A percentile compares a stretch with the other conserved stretches of the same genome.
Conservation (phyloP, 129 eudicot genomes). For the Chrysanthemum lavandulifolium region DNA sequence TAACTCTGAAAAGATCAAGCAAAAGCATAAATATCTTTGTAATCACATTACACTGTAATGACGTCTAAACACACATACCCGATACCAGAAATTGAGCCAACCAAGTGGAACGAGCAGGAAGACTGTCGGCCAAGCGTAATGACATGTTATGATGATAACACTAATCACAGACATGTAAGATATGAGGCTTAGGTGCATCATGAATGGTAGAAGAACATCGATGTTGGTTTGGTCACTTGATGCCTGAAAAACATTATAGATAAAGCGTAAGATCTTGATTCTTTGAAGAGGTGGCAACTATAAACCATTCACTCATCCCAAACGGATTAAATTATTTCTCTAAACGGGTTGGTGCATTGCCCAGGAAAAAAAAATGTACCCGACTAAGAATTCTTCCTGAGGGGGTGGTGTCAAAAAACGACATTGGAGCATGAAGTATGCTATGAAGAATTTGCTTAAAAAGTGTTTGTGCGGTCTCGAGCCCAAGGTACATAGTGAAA, state of each 20-base stretch:
- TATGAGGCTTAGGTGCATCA: conserved; percentile 39
- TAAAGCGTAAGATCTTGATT: neutral
- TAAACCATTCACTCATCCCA: too few species aligned
- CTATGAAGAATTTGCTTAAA: conserved; percentile 51
- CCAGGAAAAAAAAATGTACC: conserved; percentile 26
- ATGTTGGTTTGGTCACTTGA: conserved; percentile 70
- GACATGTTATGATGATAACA: conserved; percentile 53
- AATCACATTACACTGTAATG: neutral
- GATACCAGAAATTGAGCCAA: conserved; percentile 79
- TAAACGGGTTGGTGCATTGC: neutral
- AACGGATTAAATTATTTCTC: too few species aligned
- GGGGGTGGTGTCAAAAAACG: conserved; percentile 81
- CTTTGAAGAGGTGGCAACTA: neutral
- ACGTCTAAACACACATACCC: conserved; percentile 37
- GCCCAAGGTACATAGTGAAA: conserved; percentile 43
- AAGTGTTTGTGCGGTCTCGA: conserved; percentile 56
- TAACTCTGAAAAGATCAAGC: conserved; percentile 41
- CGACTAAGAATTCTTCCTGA: conserved; percentile 78
- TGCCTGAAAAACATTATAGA: conserved; percentile 44
- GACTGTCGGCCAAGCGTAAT: conserved; percentile 71
- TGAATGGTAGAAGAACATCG: conserved; percentile 56
- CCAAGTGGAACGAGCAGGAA: conserved; percentile 54
- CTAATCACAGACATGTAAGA: conserved; percentile 54
- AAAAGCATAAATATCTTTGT: neutral
- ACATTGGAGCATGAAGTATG: conserved; percentile 80